phyloP scores from a whole-genome alignment of 495 filamentous ascomycete genomes.

The Penicillium pancosmium region DNA sequence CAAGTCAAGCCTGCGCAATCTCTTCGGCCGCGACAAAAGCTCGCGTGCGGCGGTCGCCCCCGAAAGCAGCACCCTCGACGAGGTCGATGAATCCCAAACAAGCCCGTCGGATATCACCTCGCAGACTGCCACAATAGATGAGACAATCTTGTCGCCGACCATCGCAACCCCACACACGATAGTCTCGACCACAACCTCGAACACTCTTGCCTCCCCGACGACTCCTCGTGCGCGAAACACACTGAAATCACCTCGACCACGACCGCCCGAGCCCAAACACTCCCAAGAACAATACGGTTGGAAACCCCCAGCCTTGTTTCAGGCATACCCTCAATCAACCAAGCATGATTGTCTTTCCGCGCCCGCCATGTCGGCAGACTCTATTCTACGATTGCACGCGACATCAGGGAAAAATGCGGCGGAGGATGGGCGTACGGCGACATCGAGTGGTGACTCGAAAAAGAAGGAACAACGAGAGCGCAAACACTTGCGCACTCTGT shows the following conservation, averaged over 20 bases:
- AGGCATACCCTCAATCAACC: slow-evolving; percentile 85
- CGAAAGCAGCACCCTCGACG: slow-evolving; percentile 35
- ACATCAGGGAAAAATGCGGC: slow-evolving; percentile 40
- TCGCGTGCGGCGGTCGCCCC: slow-evolving; percentile 21
- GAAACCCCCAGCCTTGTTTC: slow-evolving; percentile 82
- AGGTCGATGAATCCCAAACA: slow-evolving; percentile 37
- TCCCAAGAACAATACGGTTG: slow-evolving; percentile 50
- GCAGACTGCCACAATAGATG: slow-evolving; percentile 16
- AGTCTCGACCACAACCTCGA: slow-evolving; percentile 21
- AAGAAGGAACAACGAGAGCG: slow-evolving; percentile 49
- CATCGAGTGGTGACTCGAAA: slow-evolving; percentile 23
- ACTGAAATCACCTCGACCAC: slow-evolving; percentile 26
- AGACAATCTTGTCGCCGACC: slow-evolving; percentile 30
- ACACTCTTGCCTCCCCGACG: slow-evolving; percentile 29
- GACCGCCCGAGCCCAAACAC: slow-evolving; percentile 23
- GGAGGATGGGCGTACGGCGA: slow-evolving; percentile 9
- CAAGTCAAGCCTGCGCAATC: slow-evolving; percentile 41
- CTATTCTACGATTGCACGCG: slow-evolving; percentile 60
- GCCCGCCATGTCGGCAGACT: slow-evolving; percentile 55
- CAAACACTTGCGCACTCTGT: slow-evolving; percentile 52
- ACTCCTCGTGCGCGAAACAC: slow-evolving; percentile 25
- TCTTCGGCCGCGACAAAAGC: slow-evolving; percentile 44
- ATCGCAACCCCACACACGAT: slow-evolving; percentile 32
- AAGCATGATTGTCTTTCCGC: slow-evolving; percentile 57
- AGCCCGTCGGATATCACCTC: slow-evolving; percentile 5